Evolutionary conservation across 2,329 filamentous ascomycete species (phyloP), one percentile per base, ranked within the genome.

Genomic region (Ophiocordyceps camponoti-floridani): DNA sequence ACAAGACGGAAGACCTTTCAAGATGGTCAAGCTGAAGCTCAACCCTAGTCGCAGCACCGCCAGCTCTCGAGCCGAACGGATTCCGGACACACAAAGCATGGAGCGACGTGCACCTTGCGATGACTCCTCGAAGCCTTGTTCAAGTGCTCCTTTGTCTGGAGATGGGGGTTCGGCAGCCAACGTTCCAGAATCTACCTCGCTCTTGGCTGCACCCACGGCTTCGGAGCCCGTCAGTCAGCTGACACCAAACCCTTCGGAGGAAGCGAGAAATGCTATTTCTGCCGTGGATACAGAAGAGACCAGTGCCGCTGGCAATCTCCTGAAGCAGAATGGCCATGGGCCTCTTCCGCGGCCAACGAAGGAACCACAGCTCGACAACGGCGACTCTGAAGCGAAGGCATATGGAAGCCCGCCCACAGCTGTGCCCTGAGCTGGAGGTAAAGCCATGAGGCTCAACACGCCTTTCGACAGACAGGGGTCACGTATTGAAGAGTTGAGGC

Each of bases 21-120:
- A 57, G 37, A 58, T 65, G 10, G 73, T 77, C 54, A 75, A 73
- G 53, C 56, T 78, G 47, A 77, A 74, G 55, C 55, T 73, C 31
- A 16, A 45, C 40, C 42, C 44, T n/a, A 45, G 30, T 11, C 35
- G 35, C 41, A 35, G 28, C 33, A 11, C 31, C 16, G 14, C 10
- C 16, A 16, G 13, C 19, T 19, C 13, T 26, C 41, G 16, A 7
- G 16, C 16, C 38, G 42, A 42, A n/a, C 31, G 28, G 7, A 4
- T 9, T 44, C 16, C 33, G n/a, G 14, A 35, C 19, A 26, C n/a
- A 42, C 38, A 41, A 41, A 46, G 42, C 45, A 37, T 38, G 28
- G 23, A 26, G 40, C 23, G 9, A 41, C 7, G 23, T 27, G 40
- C 35, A 16, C 35, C n/a, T 38, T 16, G n/a, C n/a, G 35, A 16